These are phyloP conservation scores for Pseudogymnoascus sp. DNA, from an alignment of 2,329 filamentous ascomycete genomes.

Conservation along the genomic window DNA sequence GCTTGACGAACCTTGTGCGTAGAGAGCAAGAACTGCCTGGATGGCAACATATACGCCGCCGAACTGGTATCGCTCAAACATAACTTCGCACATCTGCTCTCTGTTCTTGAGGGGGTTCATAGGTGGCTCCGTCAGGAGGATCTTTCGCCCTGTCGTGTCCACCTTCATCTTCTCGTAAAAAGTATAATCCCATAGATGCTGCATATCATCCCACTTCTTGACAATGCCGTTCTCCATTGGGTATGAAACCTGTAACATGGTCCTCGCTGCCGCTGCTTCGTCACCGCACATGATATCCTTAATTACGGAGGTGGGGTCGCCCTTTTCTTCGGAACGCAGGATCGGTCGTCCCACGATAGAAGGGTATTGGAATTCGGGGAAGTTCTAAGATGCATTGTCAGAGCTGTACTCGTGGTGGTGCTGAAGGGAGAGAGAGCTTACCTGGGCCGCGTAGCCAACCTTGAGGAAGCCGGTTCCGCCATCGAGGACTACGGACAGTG, in stretches of 20 bases:
- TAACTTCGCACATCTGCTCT: slow-evolving; percentile 97
- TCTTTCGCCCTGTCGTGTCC: slow-evolving; percentile 87
- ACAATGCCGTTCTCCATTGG: slow-evolving; percentile 99
- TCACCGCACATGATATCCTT: slow-evolving; percentile 99
- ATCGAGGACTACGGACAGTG: slow-evolving; percentile 71
- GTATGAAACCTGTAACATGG: slow-evolving; percentile 97
- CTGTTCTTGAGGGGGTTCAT: slow-evolving; percentile 97
- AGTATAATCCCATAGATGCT: slow-evolving; percentile 98
- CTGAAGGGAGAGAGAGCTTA: slow-evolving; percentile 29
- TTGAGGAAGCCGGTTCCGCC: slow-evolving; percentile 99
- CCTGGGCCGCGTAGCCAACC: slow-evolving; percentile 93
- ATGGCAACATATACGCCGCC: slow-evolving; percentile 97
- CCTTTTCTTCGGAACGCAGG: slow-evolving; percentile 85
- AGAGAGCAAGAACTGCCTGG: slow-evolving; percentile 90
- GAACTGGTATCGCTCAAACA: slow-evolving; percentile 97
- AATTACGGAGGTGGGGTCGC: slow-evolving; percentile 59
- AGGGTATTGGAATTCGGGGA: slow-evolving; percentile 96
- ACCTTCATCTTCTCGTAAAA: slow-evolving; percentile 96
- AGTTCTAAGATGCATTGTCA: slow-evolving; percentile 58
- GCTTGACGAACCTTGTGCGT: slow-evolving; percentile 71
- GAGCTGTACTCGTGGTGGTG: neutral
- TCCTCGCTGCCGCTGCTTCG: slow-evolving; percentile 89
- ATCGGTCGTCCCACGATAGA: slow-evolving; percentile 98
- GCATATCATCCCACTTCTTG: slow-evolving; percentile 99
- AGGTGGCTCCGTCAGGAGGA: slow-evolving; percentile 91